Conservation (phyloP, 1,139 yeast species). For the Pichia sp. region DNA sequence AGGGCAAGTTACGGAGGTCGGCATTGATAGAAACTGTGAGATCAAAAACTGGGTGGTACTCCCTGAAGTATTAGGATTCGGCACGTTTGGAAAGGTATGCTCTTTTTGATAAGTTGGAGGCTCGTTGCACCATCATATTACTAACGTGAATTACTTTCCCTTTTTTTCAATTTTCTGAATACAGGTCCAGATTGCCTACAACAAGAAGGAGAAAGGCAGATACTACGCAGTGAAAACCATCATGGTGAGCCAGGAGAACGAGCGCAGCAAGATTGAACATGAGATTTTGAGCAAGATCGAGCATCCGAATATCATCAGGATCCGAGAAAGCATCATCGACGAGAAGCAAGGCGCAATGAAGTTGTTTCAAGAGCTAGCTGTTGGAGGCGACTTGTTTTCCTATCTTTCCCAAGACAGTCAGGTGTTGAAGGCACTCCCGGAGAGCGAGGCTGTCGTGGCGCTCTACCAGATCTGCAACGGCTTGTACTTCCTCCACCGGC, state of each 20-base stretch:
- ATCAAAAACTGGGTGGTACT: conserved; percentile 41
- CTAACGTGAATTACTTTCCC: background rate
- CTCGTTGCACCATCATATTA: background rate
- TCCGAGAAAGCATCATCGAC: conserved; percentile 42
- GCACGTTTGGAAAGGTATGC: conserved; percentile 55
- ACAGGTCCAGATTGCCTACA: conserved; percentile 30
- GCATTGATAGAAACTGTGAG: background rate
- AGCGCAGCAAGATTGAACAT: conserved; percentile 39
- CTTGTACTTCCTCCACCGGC: conserved; percentile 46
- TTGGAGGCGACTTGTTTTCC: conserved; percentile 67
- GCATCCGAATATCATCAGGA: conserved; percentile 85
- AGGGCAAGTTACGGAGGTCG: background rate
- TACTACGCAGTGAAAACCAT: conserved; percentile 53
- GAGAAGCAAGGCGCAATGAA: conserved; percentile 35
- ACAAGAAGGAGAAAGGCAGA: conserved; percentile 17
- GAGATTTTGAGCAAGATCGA: conserved; percentile 49
- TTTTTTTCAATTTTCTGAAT: background rate
- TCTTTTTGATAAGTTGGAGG: background rate
- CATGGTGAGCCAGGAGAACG: conserved; percentile 26
- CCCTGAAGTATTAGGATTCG: conserved; percentile 47
- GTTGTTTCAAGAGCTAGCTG: conserved; percentile 45
- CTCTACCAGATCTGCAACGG: conserved; percentile 54
- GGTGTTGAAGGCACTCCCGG: conserved; percentile 42
- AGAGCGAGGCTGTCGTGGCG: conserved; percentile 51
- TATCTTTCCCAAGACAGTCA: conserved; percentile 45